Base-by-base conservation (phyloP, 192 early-diverging fungal genomes). In the Diversispora epigaea region DNA sequence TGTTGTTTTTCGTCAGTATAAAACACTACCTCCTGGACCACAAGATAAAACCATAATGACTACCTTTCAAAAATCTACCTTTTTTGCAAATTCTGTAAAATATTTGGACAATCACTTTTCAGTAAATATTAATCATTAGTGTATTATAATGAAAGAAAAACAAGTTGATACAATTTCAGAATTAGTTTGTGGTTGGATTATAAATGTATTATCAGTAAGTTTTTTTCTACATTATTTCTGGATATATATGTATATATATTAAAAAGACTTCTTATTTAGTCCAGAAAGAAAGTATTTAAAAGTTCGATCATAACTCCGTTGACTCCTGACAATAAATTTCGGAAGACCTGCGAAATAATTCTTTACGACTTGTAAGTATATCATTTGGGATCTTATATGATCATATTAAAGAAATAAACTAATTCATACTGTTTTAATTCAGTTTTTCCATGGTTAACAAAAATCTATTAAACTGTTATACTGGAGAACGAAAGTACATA, bases 381-480 rank as follows among this genome's bases (percentile, higher is more conserved):
- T n/a, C n/a, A 49, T 66, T n/a, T 21, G 17, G 39, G 41, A 21
- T 58, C 45, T 57, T 69, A 72, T 60, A n/a, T n/a, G 41, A 9
- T 12, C 12, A 46, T 49, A n/a, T 68, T 68, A 17, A 12, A 8
- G 60, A 6, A 72, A 72, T 32, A 46, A 6, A 45, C 45, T 57
- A 60, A 72, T 8, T 60, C 40, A 60, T 17, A 56, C 21, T 39
- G 21, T 70, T 70, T 70, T 15, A 54, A 70, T 15, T 72, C 21
- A 72, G 70, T 46, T 72, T 72, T 72, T 72, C 41, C 11, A 72
- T 72, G 70, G 32, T 56, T 60, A 60, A 43, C 21, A 32, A 72
- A 46, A 49, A 25, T 46, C 15, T 19, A 60, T 45, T 72, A 22
- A 45, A 72, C 41, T 40, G 39, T 6, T 9, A 60, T 44, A 72